Conservation (phyloP, 345 rosid species). For the Populus nigra region DNA sequence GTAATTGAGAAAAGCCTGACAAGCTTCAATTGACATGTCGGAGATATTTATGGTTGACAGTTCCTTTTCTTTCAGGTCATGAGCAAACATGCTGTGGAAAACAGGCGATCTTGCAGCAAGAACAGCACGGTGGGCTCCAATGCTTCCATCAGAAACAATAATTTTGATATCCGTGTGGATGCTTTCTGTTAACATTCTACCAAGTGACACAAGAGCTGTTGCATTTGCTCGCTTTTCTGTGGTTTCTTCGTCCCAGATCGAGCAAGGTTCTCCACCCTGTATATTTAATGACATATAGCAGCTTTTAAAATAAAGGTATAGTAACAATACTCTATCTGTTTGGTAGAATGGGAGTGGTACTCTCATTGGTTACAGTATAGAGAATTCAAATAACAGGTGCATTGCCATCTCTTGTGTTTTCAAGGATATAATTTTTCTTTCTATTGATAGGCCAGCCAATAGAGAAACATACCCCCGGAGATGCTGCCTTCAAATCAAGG, state of each 20-base stretch:
- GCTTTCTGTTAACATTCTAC: slow-evolving; percentile 81
- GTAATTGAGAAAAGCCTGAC: slow-evolving; percentile 73
- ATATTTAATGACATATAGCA: not conserved
- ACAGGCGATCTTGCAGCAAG: slow-evolving; percentile 93
- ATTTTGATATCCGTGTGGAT: slow-evolving; percentile 77
- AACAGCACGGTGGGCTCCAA: slow-evolving; percentile 83
- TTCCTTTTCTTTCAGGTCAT: slow-evolving; percentile 88
- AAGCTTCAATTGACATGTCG: slow-evolving; percentile 79
- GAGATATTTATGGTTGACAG: slow-evolving; percentile 65
- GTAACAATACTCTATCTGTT: not conserved
- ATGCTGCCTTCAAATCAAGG: slow-evolving; percentile 69
- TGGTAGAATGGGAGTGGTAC: not conserved
- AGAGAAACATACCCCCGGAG: slow-evolving; percentile 54
- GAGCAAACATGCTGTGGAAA: slow-evolving; percentile 79
- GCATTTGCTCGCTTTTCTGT: slow-evolving; percentile 43
- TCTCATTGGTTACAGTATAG: not conserved
- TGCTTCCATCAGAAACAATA: slow-evolving; percentile 75
- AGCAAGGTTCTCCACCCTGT: slow-evolving; percentile 70
- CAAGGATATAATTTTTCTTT: not conserved
- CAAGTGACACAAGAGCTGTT: slow-evolving; percentile 57
- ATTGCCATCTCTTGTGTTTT: not conserved
- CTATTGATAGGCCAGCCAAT: not conserved
- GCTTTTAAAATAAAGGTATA: slow-evolving; percentile 8
- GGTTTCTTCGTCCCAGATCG: slow-evolving; percentile 77
- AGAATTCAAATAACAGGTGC: not conserved